These are phyloP conservation scores for Raffaelea arxii DNA, from an alignment of 2,329 filamentous ascomycete species.

Conservation along the genomic window DNA sequence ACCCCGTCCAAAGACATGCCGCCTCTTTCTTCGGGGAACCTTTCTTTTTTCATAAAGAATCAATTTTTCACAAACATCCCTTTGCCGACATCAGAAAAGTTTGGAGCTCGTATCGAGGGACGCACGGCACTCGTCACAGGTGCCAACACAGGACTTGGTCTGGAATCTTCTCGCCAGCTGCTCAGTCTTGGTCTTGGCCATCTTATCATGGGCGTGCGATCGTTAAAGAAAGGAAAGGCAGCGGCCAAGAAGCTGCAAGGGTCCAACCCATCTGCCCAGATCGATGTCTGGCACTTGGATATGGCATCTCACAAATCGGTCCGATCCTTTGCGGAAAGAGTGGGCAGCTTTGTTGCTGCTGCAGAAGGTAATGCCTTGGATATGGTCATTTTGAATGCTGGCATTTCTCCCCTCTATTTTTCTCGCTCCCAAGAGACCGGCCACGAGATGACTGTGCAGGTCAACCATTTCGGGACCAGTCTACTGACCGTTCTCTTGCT, in stretches of 20 bases:
- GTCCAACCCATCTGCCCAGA: slow-evolving; percentile 2
- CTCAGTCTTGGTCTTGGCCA: slow-evolving; percentile 6
- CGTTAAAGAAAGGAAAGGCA: slow-evolving; percentile 4
- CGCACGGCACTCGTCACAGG: slow-evolving; percentile 8
- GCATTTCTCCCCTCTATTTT: background rate
- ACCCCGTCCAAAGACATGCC: slow-evolving; percentile 6
- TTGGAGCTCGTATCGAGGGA: slow-evolving; percentile 2
- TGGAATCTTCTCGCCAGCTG: slow-evolving; percentile 10
- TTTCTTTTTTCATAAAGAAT: slow-evolving; percentile 7
- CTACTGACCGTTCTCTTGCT: slow-evolving; percentile 30
- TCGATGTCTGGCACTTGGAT: slow-evolving; percentile 30
- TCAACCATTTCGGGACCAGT: slow-evolving; percentile 22
- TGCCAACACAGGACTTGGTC: slow-evolving; percentile 11
- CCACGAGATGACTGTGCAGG: slow-evolving; percentile 20
- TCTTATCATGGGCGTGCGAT: slow-evolving; percentile 12
- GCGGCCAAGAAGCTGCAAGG: slow-evolving; percentile 8
- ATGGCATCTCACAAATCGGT: slow-evolving; percentile 24
- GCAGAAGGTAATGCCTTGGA: slow-evolving; percentile 3
- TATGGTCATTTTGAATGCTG: slow-evolving; percentile 8
- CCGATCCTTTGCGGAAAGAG: slow-evolving; percentile 19
- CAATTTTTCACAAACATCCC: slow-evolving; percentile 9
- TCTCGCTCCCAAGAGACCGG: background rate
- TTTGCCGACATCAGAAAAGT: slow-evolving; percentile 4
- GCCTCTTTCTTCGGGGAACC: slow-evolving; percentile 1
- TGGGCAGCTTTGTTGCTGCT: background rate